Evolutionary conservation across 129 eudicot genomes (phyloP).

Genomic region (Flaveria trinervia): DNA sequence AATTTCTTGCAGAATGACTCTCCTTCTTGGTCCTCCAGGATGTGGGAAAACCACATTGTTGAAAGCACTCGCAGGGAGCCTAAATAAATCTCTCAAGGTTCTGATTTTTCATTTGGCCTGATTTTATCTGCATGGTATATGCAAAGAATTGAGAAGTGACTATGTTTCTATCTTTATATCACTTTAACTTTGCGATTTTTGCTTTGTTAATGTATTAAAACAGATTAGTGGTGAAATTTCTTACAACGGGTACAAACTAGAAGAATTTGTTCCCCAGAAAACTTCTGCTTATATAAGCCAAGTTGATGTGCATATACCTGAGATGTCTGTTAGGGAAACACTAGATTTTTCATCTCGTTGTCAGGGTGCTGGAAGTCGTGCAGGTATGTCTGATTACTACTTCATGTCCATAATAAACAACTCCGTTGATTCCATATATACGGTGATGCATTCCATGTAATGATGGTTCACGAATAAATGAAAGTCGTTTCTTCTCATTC

Average conservation of each 20-base stretch:
- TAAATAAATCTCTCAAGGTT: constrained; percentile 50
- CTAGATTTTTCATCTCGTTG: constrained; percentile 68
- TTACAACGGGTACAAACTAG: constrained; percentile 66
- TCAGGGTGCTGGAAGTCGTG: constrained; percentile 73
- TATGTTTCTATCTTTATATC: too few relatives aligned
- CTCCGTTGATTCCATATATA: not conserved
- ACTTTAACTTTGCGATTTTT: too few relatives aligned
- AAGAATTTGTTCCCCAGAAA: constrained; percentile 62
- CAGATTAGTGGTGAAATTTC: constrained; percentile 44
- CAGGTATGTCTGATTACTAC: constrained; percentile 44
- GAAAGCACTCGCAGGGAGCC: constrained; percentile 54
- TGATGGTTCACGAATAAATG: not conserved
- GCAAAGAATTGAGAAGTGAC: not conserved
- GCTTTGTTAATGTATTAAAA: not conserved
- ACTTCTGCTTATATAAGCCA: constrained; percentile 70
- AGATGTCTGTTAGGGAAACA: constrained; percentile 79
- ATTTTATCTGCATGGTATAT: constrained; percentile 5
- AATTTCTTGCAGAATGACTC: constrained; percentile 51
- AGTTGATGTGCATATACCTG: constrained; percentile 64
- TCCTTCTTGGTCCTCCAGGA: constrained; percentile 86
- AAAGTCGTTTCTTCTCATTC: not conserved
- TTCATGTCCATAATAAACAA: constrained; percentile 18
- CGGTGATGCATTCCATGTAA: not conserved
- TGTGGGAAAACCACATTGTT: constrained; percentile 53
- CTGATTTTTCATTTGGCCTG: constrained; percentile 7